Percentiles rank a stretch among this genome's conserved stretches.
These are phyloP conservation scores for Globisporangium abappressorium DNA, from an alignment of 352 stramenopile genomes.

Conservation along the genomic window DNA sequence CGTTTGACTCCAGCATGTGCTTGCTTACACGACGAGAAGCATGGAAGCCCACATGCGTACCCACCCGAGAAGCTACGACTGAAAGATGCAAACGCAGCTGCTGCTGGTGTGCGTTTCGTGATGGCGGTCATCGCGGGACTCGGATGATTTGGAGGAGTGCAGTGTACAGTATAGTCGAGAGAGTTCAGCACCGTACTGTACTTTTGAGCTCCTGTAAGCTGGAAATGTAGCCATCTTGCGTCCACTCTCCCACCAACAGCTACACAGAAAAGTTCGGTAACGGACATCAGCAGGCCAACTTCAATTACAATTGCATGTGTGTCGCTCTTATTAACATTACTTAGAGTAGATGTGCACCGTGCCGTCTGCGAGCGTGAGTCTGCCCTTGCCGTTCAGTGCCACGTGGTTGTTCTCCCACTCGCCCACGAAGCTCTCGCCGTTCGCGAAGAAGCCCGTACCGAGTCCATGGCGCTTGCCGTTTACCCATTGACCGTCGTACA, in stretches of 20 bases:
- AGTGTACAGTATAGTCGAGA: neutral
- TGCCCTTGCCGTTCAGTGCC: constrained; percentile 63
- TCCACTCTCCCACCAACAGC: neutral
- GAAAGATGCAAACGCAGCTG: too few relatives aligned
- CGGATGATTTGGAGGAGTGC: neutral
- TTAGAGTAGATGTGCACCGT: constrained; percentile 69
- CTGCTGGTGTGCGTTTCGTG: neutral
- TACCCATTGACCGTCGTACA: constrained; percentile 84
- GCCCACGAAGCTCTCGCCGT: constrained; percentile 69
- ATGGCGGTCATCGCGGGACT: neutral
- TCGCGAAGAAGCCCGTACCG: constrained; percentile 68
- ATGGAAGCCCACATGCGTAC: neutral
- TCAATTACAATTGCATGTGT: neutral
- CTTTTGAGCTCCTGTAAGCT: neutral
- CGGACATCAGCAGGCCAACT: neutral
- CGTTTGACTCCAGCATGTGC: neutral
- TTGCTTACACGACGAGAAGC: neutral
- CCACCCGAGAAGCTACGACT: neutral
- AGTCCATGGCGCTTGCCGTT: constrained; percentile 71
- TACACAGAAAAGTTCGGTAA: neutral
- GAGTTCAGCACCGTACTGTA: neutral
- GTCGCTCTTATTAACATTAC: constrained; percentile 15
- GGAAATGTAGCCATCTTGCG: neutral
- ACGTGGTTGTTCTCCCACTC: constrained; percentile 84
- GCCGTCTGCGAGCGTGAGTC: constrained; percentile 65